Evolutionary conservation across 768 basidiomycete species (phyloP).

Genomic region (Fomitopsis serialis): DNA sequence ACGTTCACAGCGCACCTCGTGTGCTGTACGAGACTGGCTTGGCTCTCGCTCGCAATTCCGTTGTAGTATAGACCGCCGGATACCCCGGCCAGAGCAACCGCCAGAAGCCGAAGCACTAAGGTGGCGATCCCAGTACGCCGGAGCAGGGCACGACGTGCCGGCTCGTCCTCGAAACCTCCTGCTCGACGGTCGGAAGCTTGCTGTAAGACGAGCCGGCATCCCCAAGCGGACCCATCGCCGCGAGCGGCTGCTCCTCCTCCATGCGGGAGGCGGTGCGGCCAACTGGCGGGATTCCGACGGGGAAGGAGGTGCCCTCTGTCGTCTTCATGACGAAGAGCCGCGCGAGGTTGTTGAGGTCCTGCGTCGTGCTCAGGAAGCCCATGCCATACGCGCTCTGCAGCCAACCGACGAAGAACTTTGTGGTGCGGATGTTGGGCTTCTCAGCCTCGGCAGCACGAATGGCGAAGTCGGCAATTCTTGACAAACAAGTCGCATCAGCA

Average conservation of each 20-base stretch:
- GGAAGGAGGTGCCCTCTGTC: background rate
- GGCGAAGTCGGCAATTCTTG: constrained; percentile 15
- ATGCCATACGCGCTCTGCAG: constrained; percentile 14
- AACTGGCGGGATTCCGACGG: no score
- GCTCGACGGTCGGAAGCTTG: background rate
- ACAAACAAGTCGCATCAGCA: background rate
- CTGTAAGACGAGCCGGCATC: no score
- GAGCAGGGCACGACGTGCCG: background rate
- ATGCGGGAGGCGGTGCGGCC: no score
- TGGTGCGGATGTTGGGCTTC: constrained; percentile 8
- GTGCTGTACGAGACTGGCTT: background rate
- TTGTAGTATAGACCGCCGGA: background rate
- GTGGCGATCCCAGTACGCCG: background rate
- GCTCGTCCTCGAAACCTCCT: background rate
- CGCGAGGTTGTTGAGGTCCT: constrained; percentile 3
- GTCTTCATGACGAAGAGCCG: constrained; percentile 4
- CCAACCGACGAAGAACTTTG: constrained; percentile 10
- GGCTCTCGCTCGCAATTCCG: background rate
- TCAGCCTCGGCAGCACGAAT: constrained; percentile 17
- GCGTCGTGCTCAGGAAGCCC: constrained; percentile 6
- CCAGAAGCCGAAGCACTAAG: background rate
- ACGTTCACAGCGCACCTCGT: background rate
- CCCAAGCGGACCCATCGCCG: no score
- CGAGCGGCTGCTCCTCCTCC: no score
- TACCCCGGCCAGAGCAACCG: background rate